phyloP scores from a whole-genome alignment of 2,329 filamentous ascomycete genomes.

The Penicillium sp. region DNA sequence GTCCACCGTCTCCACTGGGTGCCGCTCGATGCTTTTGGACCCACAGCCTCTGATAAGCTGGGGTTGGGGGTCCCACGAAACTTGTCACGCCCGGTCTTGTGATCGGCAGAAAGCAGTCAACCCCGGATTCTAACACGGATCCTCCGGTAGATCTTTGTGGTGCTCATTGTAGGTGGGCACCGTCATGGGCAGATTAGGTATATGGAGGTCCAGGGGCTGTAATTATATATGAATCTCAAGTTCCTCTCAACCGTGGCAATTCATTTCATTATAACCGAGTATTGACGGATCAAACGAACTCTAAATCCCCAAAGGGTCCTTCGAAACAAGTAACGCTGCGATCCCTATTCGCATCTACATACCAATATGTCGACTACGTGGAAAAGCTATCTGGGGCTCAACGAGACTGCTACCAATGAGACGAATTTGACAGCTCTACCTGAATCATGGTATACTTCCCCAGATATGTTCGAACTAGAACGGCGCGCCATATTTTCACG shows the following conservation, averaged over 20 bases:
- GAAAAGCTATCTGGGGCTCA: constrained; percentile 47
- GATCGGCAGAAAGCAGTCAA: constrained; percentile 8
- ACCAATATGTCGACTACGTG: constrained; percentile 27
- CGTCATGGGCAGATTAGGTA: neutral
- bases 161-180: neutral
- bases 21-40: neutral
- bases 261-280: neutral
- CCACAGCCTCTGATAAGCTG: constrained; percentile 1
- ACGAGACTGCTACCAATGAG: constrained; percentile 23
- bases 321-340: too few species aligned
- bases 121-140: neutral
- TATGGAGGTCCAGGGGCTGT: neutral
- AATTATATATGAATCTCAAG: constrained; percentile 5
- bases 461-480: constrained; percentile 59
- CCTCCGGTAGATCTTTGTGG: neutral
- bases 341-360: neutral
- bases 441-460: constrained; percentile 54
- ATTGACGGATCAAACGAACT: too few species aligned
- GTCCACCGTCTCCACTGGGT: constrained; percentile 1
- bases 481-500: constrained; percentile 61
- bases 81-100: constrained; percentile 11
- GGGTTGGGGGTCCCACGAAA: neutral
- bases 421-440: constrained; percentile 45
- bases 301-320: too few species aligned
- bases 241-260: neutral